These are phyloP conservation scores for Leucoagaricus sp. DNA, from an alignment of 1,284 basidiomycete species.

Conservation along the genomic window DNA sequence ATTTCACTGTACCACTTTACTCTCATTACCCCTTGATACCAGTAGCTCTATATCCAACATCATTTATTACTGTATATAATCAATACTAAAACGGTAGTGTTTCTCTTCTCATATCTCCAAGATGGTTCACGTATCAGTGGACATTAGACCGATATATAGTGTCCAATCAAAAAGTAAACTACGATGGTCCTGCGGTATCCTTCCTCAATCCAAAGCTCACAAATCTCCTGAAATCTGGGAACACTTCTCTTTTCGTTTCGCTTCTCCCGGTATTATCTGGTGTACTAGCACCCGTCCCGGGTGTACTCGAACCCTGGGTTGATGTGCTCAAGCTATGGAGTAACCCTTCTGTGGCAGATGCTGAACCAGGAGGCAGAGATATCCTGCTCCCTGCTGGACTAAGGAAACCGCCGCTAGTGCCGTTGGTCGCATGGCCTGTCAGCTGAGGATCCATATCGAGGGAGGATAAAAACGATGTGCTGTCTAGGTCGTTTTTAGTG, in stretches of 20 bases:
- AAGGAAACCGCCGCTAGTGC: slow-evolving; percentile 42
- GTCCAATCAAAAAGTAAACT: slow-evolving; percentile 1
- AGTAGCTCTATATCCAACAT: too few relatives aligned
- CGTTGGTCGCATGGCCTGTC: slow-evolving; percentile 30
- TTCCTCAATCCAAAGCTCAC: slow-evolving; percentile 83
- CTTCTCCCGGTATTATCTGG: slow-evolving; percentile 30
- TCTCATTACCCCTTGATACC: not conserved
- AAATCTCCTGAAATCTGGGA: slow-evolving; percentile 83
- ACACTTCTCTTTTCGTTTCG: slow-evolving; percentile 71
- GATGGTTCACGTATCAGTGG: too few relatives aligned
- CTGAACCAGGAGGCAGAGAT: slow-evolving; percentile 44
- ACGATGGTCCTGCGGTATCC: slow-evolving; percentile 52
- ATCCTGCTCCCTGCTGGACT: slow-evolving; percentile 63
- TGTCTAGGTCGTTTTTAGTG: slow-evolving; percentile 82
- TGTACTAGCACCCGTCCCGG: slow-evolving; percentile 50
- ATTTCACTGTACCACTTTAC: not conserved
- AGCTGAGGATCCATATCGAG: slow-evolving; percentile 90
- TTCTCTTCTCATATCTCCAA: too few relatives aligned
- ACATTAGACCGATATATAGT: not conserved
- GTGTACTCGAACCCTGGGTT: slow-evolving; percentile 45
- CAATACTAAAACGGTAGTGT: not conserved
- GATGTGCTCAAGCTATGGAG: slow-evolving; percentile 62
- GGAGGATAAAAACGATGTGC: slow-evolving; percentile 87
- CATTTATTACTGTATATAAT: slow-evolving; percentile 4
- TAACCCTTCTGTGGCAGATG: slow-evolving; percentile 44